A percentile compares a stretch with the other conserved stretches of the same genome.
Conservation (phyloP, 768 basidiomycete genomes). For the Boletus reticuloceps region DNA sequence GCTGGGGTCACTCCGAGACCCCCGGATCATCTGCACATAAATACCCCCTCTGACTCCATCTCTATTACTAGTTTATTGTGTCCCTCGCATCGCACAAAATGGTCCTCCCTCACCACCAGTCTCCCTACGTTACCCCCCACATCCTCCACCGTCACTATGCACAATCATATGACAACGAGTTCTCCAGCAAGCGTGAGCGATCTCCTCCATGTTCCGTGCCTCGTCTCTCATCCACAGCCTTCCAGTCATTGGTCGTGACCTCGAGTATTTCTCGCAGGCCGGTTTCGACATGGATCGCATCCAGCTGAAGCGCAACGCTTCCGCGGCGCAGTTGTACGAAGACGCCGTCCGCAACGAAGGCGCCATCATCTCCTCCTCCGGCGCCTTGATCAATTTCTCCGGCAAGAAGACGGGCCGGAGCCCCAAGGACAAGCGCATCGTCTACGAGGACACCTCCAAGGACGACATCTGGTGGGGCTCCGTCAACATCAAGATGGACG, state of each 20-base stretch:
- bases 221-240: constrained; percentile 9
- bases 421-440: constrained; percentile 99
- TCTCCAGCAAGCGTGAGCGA: constrained; percentile 53
- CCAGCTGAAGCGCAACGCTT: constrained; percentile 91
- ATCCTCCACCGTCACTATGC: constrained; percentile 88
- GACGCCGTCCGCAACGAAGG: constrained; percentile 99
- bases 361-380: constrained; percentile 93
- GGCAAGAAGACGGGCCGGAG: constrained; percentile 98
- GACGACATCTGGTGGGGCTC: constrained; percentile 99
- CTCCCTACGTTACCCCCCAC: constrained; percentile 85
- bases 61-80: background rate
- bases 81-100: constrained; percentile 37
- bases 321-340: constrained; percentile 89
- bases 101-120: constrained; percentile 62
- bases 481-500: constrained; percentile 99
- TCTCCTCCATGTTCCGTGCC: background rate
- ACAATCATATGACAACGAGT: constrained; percentile 66
- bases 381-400: constrained; percentile 98
- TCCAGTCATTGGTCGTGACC: constrained; percentile 85
- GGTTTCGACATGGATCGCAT: constrained; percentile 99
- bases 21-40: constrained; percentile 27
- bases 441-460: constrained; percentile 94
- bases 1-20: constrained; percentile 12
- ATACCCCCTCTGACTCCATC: constrained; percentile 2
- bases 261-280: constrained; percentile 97